Conservation (phyloP, 108 stramenopile genomes). For the Epipyxis sp. region DNA sequence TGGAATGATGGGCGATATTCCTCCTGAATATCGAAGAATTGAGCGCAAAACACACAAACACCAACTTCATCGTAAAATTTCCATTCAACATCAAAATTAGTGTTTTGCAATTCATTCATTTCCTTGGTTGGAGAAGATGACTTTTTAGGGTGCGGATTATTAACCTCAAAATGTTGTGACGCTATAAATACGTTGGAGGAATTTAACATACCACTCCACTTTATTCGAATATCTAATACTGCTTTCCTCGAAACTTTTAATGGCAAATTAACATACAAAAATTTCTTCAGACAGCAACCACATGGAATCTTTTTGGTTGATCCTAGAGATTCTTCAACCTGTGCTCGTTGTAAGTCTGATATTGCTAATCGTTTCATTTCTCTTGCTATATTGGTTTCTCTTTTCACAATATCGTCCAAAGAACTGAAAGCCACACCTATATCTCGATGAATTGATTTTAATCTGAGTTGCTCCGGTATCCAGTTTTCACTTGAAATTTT, state of each 20-base stretch:
- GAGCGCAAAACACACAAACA: slow-evolving; percentile 24
- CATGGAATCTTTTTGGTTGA: neutral
- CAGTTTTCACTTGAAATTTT: slow-evolving; percentile 21
- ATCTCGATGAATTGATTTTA: neutral
- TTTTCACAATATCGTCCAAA: neutral
- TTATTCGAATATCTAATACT: slow-evolving; percentile 21
- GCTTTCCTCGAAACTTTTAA: slow-evolving; percentile 14
- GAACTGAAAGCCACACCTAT: neutral
- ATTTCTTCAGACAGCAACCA: neutral
- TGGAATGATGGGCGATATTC: slow-evolving; percentile 9
- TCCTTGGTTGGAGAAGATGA: neutral
- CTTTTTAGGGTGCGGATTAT: neutral
- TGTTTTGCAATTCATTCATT: neutral
- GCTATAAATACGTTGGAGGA: neutral
- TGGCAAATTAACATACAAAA: slow-evolving; percentile 8
- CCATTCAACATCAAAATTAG: neutral
- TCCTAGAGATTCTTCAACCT: neutral
- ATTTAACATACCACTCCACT: neutral
- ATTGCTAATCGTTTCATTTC: neutral
- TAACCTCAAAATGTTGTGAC: neutral
- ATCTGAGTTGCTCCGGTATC: slow-evolving; percentile 17
- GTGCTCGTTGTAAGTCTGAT: slow-evolving; percentile 10
- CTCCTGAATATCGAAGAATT: slow-evolving; percentile 25
- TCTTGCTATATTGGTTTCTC: neutral
- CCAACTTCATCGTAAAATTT: slow-evolving; percentile 18